Conservation (phyloP, 2,329 filamentous ascomycete species). For the Cladosporium sp. region DNA sequence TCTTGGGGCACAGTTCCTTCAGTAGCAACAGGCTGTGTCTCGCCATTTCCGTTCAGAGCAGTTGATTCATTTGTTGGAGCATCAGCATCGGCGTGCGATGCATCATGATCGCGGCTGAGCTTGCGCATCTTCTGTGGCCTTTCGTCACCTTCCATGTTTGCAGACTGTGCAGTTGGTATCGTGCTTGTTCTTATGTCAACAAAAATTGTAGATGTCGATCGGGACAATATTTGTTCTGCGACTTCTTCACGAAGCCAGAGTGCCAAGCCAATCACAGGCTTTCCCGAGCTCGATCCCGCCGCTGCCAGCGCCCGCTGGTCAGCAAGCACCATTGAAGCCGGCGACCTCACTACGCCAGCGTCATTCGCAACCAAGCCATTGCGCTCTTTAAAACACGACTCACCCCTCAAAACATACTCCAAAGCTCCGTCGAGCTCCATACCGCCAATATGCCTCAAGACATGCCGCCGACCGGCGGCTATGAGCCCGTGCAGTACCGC, state of each 20-base stretch:
- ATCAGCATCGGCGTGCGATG: neutral
- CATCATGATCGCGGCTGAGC: constrained; percentile 35
- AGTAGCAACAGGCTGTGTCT: neutral
- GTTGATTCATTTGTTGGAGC: neutral
- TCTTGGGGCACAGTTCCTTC: neutral
- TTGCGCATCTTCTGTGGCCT: constrained; percentile 54
- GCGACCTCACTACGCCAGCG: constrained; percentile 6
- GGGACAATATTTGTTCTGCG: neutral
- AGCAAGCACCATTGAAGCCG: constrained; percentile 9
- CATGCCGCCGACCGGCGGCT: constrained; percentile 92
- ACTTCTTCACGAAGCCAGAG: neutral
- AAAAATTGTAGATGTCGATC: neutral
- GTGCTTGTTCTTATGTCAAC: neutral
- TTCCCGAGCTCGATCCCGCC: constrained; percentile 2
- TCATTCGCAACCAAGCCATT: constrained; percentile 9
- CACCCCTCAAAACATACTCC: neutral
- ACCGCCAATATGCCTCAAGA: constrained; percentile 78
- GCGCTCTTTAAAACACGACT: neutral
- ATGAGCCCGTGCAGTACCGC: constrained; percentile 96
- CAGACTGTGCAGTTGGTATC: neutral
- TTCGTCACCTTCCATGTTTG: constrained; percentile 53
- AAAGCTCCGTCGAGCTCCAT: constrained; percentile 14
- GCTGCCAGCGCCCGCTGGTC: constrained; percentile 3
- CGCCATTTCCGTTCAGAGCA: neutral
- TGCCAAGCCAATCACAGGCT: constrained; percentile 1